Evolutionary conservation across 495 filamentous ascomycete species (phyloP), one percentile per base, ranked within the genome.

Genomic region (Hypoxylon perforatum): DNA sequence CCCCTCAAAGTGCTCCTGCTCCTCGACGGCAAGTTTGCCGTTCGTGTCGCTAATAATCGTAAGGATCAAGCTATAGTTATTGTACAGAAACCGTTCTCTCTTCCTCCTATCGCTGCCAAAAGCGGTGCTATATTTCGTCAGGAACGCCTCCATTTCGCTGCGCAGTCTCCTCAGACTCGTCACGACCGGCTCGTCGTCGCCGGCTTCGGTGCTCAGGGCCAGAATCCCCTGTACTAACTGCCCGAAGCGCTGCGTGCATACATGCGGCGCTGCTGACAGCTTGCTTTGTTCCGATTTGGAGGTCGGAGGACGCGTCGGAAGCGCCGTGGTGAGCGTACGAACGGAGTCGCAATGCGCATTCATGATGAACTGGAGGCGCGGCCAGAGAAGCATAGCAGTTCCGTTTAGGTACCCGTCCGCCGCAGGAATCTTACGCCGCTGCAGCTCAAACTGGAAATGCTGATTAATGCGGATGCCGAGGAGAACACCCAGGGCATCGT

Each of bases 381-480:
- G 95, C 95, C 95, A 99, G 4, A 99, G 87, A 7, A 92, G 87
- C 94, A 99, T 98, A 67, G 90, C 90, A 19, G 92, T 95, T 15
- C 88, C 93, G 75, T 98, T 99, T 70, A 97, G 90, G 74, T 98
- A 98, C 25, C 86, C 85, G 60, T 99, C 95, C 2, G 91, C 88
- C 3, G 92, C 89, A 9, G 95, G 96, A 2, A 97, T 87, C 70
- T 94, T 92, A 45, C 94, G 88, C 6, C 95, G 86, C 75, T 99
- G 95, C 7, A 97, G 84, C 75, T 97, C 91, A 67, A 98, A 99
- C 6, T 93, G 92, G 23, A 92, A 87, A 65, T 93, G 91, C 68
- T 99, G 96, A 71, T 95, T 98, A 12, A 99, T 78, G 10, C 95
- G 89, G n/a, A 99, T 92, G 70, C 90, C 94, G 45, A 97, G 85